phyloP scores from a whole-genome alignment of 768 basidiomycete species.

The Rhodotorula paludigena region DNA sequence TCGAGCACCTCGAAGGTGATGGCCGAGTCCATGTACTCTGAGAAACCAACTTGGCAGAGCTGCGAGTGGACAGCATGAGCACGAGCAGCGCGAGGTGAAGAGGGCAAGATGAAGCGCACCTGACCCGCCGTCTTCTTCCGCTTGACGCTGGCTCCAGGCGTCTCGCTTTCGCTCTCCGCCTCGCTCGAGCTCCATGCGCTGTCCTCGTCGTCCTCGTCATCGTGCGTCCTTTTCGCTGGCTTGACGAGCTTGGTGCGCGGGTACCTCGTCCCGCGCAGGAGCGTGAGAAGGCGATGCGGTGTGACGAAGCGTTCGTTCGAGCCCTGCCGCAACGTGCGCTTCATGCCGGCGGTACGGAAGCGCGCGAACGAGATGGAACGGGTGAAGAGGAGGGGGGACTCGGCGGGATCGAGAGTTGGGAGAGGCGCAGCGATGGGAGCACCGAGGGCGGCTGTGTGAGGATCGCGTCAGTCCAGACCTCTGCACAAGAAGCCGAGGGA shows the following conservation, averaged over 20 bases:
- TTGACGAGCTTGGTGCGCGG: constrained; percentile 10
- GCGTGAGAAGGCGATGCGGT: constrained; percentile 61
- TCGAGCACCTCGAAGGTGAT: constrained; percentile 76
- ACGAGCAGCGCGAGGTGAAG: not conserved
- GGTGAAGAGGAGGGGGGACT: constrained; percentile 54
- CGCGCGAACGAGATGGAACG: constrained; percentile 89
- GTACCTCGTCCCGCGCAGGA: constrained; percentile 40
- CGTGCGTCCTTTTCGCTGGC: constrained; percentile 1
- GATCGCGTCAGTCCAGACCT: not conserved
- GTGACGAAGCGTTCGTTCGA: constrained; percentile 89
- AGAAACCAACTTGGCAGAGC: constrained; percentile 81
- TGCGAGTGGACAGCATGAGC: constrained; percentile 59
- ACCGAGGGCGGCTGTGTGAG: not conserved
- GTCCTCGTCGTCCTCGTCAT: constrained; percentile 45
- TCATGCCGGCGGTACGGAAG: constrained; percentile 94
- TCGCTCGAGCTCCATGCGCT: constrained; percentile 12
- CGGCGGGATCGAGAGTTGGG: constrained; percentile 49
- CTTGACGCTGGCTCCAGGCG: constrained; percentile 5
- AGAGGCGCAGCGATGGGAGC: constrained; percentile 59
- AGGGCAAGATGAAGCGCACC: not conserved
- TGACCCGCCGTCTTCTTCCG: constrained; percentile 52
- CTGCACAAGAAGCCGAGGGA: too few species aligned
- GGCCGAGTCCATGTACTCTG: constrained; percentile 93
- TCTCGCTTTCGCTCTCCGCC: constrained; percentile 3
- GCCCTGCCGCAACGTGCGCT: constrained; percentile 83